Percentiles rank a stretch among this genome's conserved stretches.
phyloP scores from a whole-genome alignment of 2,329 filamentous ascomycete genomes.

The Monosporascus cannonballus region DNA sequence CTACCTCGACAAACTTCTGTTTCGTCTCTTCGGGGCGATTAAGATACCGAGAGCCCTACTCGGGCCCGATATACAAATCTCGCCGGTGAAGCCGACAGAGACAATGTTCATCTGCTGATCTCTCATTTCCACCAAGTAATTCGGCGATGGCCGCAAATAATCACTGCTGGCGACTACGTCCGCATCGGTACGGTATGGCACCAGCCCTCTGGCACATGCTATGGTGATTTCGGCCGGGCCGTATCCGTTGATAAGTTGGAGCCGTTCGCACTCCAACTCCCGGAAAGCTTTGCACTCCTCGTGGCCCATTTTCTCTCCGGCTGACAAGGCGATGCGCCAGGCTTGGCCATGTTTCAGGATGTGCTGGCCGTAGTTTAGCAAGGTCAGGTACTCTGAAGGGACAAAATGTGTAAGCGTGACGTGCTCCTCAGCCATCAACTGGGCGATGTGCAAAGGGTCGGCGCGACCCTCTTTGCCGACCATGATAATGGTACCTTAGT shows the following conservation, averaged over 20 bases:
- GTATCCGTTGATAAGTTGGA: slow-evolving; percentile 19
- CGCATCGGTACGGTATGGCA: slow-evolving; percentile 1
- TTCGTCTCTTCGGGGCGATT: neutral
- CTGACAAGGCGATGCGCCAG: neutral
- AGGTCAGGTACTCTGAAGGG: neutral
- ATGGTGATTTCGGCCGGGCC: slow-evolving; percentile 21
- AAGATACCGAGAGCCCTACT: slow-evolving; percentile 17
- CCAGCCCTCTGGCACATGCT: slow-evolving; percentile 2
- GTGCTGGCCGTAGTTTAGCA: neutral
- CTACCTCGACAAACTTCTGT: neutral
- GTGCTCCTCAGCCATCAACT: neutral
- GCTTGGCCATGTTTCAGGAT: neutral
- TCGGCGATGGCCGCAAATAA: slow-evolving; percentile 24
- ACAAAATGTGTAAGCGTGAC: neutral
- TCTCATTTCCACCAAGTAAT: slow-evolving; percentile 32
- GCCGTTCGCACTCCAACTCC: neutral
- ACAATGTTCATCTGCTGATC: slow-evolving; percentile 27
- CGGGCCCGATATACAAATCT: slow-evolving; percentile 32
- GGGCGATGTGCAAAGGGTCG: neutral
- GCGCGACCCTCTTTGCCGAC: neutral
- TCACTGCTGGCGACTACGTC: slow-evolving; percentile 2
- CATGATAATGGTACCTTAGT: neutral
- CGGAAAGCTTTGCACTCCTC: slow-evolving; percentile 2
- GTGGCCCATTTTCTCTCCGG: neutral
- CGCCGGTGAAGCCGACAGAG: slow-evolving; percentile 33